phyloP scores from a whole-genome alignment of 768 basidiomycete genomes.

The Leccinum barrowsii region DNA sequence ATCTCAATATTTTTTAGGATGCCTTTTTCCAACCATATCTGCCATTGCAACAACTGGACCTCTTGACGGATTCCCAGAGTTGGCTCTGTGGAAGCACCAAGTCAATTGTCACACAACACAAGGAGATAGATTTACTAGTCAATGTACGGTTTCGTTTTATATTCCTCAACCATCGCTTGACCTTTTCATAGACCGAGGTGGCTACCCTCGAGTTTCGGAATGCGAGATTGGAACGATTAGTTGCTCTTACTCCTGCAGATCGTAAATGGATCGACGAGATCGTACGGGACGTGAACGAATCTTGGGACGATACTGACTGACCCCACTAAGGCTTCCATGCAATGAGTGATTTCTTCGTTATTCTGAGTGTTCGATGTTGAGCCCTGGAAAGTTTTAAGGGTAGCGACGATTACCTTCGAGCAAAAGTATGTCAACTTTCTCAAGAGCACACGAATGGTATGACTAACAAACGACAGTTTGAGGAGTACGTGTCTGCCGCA shows the following conservation, averaged over 20 bases:
- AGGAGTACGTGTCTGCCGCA: slow-evolving; percentile 90
- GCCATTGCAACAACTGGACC: slow-evolving; percentile 91
- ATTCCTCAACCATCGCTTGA: slow-evolving; percentile 1
- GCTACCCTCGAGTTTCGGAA: slow-evolving; percentile 86
- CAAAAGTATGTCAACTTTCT: slow-evolving; percentile 51
- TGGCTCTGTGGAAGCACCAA: slow-evolving; percentile 98
- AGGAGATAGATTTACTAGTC: slow-evolving; percentile 86
- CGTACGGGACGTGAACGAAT: slow-evolving; percentile 78
- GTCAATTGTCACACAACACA: slow-evolving; percentile 89
- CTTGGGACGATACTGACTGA: slow-evolving; percentile 62
- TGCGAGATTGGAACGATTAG: slow-evolving; percentile 70
- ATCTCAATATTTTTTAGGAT: slow-evolving; percentile 46
- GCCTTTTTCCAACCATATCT: slow-evolving; percentile 98
- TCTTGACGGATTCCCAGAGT: slow-evolving; percentile 71
- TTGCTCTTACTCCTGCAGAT: slow-evolving; percentile 85
- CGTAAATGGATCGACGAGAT: slow-evolving; percentile 98
- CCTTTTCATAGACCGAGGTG: slow-evolving; percentile 68
- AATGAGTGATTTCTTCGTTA: slow-evolving; percentile 43
- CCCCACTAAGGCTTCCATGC: slow-evolving; percentile 56
- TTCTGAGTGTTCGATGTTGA: background rate
- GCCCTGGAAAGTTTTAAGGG: slow-evolving; percentile 74
- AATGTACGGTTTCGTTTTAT: slow-evolving; percentile 47
- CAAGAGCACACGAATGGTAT: background rate
- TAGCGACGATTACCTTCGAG: slow-evolving; percentile 90
- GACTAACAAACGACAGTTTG: slow-evolving; percentile 46